These are phyloP conservation scores for Flaveria sonorensis DNA, from an alignment of 129 eudicot species.

Conservation along the genomic window DNA sequence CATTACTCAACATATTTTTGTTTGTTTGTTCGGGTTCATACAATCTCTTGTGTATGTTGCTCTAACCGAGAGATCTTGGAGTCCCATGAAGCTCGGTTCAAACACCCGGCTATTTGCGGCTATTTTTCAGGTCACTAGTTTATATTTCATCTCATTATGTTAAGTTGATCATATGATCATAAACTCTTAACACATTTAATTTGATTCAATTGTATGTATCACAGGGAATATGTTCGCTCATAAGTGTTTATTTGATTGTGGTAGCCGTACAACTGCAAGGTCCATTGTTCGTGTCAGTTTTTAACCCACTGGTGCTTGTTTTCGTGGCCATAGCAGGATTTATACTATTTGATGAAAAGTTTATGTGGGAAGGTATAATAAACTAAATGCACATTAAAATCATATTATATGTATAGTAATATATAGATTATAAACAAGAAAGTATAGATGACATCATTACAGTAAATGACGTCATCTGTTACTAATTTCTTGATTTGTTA, in stretches of 20 bases:
- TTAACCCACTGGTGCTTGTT: constrained; percentile 56
- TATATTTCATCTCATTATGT: background rate
- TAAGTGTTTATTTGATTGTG: constrained; percentile 24
- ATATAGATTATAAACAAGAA: no score
- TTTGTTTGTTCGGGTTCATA: constrained; percentile 27
- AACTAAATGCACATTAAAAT: background rate
- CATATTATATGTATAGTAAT: background rate
- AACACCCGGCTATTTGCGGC: constrained; percentile 30
- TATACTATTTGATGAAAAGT: constrained; percentile 49
- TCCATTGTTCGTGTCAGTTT: constrained; percentile 58
- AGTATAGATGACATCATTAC: no score
- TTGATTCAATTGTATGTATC: background rate
- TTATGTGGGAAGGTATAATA: constrained; percentile 40
- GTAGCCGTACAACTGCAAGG: constrained; percentile 52
- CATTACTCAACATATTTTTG: constrained; percentile 38
- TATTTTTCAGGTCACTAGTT: constrained; percentile 38
- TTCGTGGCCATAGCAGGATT: constrained; percentile 50
- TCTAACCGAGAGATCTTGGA: constrained; percentile 46
- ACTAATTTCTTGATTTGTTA: no score
- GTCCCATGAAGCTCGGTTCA: constrained; percentile 52
- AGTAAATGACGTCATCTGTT: no score
- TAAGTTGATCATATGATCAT: background rate
- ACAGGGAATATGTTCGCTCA: constrained; percentile 50
- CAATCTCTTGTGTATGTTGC: constrained; percentile 30
- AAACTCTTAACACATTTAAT: background rate